Evolutionary conservation across 257 asterid species (phyloP).

Genomic region (Primulina huaijiensis): DNA sequence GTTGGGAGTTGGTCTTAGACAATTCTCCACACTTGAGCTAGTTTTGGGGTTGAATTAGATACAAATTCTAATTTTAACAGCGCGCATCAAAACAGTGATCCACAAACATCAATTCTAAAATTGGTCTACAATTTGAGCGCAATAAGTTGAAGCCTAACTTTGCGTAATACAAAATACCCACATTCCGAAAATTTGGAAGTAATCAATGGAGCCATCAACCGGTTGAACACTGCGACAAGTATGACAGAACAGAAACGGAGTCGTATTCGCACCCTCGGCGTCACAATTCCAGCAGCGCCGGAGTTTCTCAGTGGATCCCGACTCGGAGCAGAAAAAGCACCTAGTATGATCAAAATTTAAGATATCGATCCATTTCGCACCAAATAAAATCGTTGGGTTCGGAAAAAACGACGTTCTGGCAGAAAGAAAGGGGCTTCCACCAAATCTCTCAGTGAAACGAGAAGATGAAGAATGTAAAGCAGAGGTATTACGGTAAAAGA

Average conservation of each 20-base stretch:
- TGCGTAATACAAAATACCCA: constrained; percentile 35
- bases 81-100: not conserved
- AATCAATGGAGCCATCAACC: constrained; percentile 62
- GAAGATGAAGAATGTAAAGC: constrained; percentile 21
- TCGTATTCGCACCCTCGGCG: constrained; percentile 32
- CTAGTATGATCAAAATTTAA: constrained; percentile 9
- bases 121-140: not conserved
- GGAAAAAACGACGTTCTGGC: constrained; percentile 24
- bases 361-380: constrained; percentile 12
- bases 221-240: constrained; percentile 77
- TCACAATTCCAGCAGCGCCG: constrained; percentile 77
- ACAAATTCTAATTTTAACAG: too few species aligned
- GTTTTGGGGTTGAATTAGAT: too few species aligned
- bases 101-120: not conserved
- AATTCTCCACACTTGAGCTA: too few species aligned
- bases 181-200: constrained; percentile 77
- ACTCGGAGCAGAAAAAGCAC: constrained; percentile 39
- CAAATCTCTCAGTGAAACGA: constrained; percentile 22
- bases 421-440: constrained; percentile 21
- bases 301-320: constrained; percentile 27
- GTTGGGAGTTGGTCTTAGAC: too few species aligned
- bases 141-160: constrained; percentile 4
- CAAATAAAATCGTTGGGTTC: constrained; percentile 21
- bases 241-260: constrained; percentile 68
- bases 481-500: constrained; percentile 12